Conservation (phyloP, 2,329 filamentous ascomycete genomes). For the Calonectria multiphialidica region DNA sequence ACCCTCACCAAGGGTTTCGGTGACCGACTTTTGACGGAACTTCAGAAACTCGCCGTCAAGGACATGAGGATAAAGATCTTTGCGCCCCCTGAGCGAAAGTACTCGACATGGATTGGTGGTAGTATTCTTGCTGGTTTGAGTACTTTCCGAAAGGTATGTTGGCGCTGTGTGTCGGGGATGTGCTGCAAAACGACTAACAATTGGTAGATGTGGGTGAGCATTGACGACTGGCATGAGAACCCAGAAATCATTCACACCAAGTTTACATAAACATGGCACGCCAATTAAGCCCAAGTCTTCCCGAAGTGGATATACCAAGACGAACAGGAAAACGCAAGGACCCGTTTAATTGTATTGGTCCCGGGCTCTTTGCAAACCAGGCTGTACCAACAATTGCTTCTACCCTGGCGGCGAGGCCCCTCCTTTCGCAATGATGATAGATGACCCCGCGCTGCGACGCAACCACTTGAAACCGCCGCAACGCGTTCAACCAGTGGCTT, state of each 20-base stretch:
- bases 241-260: slow-evolving; percentile 99
- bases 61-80: slow-evolving; percentile 99
- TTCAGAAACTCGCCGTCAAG: slow-evolving; percentile 94
- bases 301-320: slow-evolving; percentile 26
- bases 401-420: slow-evolving; percentile 18
- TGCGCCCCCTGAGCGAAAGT: slow-evolving; percentile 96
- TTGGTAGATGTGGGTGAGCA: slow-evolving; percentile 96
- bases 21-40: slow-evolving; percentile 89
- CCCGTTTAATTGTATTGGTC: slow-evolving; percentile 12
- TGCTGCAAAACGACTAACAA: slow-evolving; percentile 30
- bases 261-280: slow-evolving; percentile 74
- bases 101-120: slow-evolving; percentile 98
- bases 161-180: background rate
- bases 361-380: slow-evolving; percentile 25
- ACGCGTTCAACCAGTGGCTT: slow-evolving; percentile 5
- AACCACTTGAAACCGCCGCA: background rate
- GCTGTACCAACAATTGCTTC: slow-evolving; percentile 23
- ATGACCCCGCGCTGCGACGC: slow-evolving; percentile 20
- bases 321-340: slow-evolving; percentile 22
- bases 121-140: slow-evolving; percentile 97
- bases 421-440: slow-evolving; percentile 27
- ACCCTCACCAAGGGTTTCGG: slow-evolving; percentile 98
- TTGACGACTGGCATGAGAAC: slow-evolving; percentile 99
- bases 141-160: slow-evolving; percentile 93
- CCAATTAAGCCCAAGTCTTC: slow-evolving; percentile 20